A percentile compares a stretch with the other conserved stretches of the same genome.
Evolutionary conservation across 1,284 basidiomycete genomes (phyloP).

Genomic region (Ganoderma resinaceum): DNA sequence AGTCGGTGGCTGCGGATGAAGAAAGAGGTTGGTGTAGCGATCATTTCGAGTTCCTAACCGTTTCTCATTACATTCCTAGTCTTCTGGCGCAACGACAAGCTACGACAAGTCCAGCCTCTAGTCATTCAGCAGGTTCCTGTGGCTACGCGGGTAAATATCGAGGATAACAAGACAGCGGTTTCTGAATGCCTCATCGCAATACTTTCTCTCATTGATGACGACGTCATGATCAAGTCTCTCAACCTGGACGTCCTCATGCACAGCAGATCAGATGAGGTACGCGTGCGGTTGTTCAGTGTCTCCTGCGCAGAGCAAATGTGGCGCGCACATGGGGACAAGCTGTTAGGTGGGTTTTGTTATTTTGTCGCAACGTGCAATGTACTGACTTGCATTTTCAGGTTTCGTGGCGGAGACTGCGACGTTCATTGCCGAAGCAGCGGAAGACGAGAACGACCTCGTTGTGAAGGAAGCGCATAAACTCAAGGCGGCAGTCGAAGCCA

Average conservation of each 20-base stretch:
- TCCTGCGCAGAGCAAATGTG: conserved; percentile 78
- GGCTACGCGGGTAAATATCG: conserved; percentile 46
- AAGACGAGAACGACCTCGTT: conserved; percentile 84
- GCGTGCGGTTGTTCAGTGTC: conserved; percentile 75
- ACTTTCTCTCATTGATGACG: conserved; percentile 62
- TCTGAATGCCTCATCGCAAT: conserved; percentile 60
- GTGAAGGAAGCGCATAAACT: conserved; percentile 69
- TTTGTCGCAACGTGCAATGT: background rate
- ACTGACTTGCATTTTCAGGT: conserved; percentile 45
- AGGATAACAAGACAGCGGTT: conserved; percentile 50
- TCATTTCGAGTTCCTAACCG: background rate
- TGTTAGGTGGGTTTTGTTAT: conserved; percentile 59
- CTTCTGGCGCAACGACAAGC: conserved; percentile 89
- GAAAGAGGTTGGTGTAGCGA: conserved; percentile 62
- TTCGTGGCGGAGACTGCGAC: conserved; percentile 80
- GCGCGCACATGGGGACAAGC: conserved; percentile 77
- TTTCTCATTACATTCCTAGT: conserved; percentile 46
- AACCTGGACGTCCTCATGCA: conserved; percentile 90
- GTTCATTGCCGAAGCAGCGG: conserved; percentile 84
- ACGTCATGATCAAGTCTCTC: conserved; percentile 77
- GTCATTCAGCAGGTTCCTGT: conserved; percentile 73
- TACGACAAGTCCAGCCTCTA: conserved; percentile 65
- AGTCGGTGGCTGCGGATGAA: conserved; percentile 83
- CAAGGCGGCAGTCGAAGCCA: conserved; percentile 71
- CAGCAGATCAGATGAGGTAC: conserved; percentile 81